Evolutionary conservation across 179 eudicot genomes (phyloP), one percentile per base, ranked within the genome.

Genomic region (Beta corolliflora): DNA sequence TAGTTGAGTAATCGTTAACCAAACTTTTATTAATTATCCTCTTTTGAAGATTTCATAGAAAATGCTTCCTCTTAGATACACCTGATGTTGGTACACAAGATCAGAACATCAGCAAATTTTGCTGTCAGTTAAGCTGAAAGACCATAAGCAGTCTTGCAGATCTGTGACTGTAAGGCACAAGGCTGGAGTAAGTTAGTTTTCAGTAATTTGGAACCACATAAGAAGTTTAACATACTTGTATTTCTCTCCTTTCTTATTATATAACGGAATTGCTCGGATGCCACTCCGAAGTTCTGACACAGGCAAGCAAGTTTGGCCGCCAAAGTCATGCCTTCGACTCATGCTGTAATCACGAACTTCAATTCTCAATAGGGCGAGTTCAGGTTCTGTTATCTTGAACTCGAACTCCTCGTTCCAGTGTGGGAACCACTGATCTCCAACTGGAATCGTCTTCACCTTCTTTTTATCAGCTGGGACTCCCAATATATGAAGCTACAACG

Each of bases 221-320:
- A 90, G 89, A 75, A 90, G 86, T 76, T 73, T 89, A 9, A 89
- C 90, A 53, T 79, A 83, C 83, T 79, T 84, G 84, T 90, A 90
- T 67, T 79, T 85, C 12, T 83, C 84, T 63, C 91, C 93, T 56
- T 81, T 87, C 56, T 83, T 81, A 73, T 85, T 56, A 76, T 86
- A 80, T 73, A 90, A 83, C 0, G 93, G 90, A 74, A 90, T 78
- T 14, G 93, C 81, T 82, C 91, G 87, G 36, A 90, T 82, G 54
- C 93, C 91, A 46, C 86, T 78, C 67, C 84, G 86, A 52, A 90
- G 77, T 50, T 89, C 90, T 4, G 89, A 85, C 8, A 90, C 78
- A 7, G 90, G 93, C 76, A 90, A 77, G 41, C 90, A 89, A 56
- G 93, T 89, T 76, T 90, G 91, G 55, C 93, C 93, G 58, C 86